Base-by-base conservation (phyloP, 257 asterid genomes). In the Petunia axillaris region DNA sequence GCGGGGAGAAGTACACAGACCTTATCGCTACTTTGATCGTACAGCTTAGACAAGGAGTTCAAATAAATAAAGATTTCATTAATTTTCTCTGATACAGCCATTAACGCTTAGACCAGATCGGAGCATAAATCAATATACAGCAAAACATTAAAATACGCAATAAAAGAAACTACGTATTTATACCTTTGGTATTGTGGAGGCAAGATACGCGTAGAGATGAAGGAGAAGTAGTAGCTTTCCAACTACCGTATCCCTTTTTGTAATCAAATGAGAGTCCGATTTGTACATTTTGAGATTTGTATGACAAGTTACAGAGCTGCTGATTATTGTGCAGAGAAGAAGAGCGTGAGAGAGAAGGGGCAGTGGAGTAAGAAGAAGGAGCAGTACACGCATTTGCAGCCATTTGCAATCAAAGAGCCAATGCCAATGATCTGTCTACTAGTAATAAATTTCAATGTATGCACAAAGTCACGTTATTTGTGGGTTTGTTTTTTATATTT, bases 131-230 rank as follows among this genome's bases (percentile, higher is more conserved):
- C 38, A 25, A 39, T 25, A 39, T 64, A 64, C 81, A 78, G 39
- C 37, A n/a, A 35, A 36, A 39, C 37, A 4, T 8, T 3, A 77
- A 41, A 62, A 62, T 59, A 59, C 40, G 43, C 58, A 77, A 59
- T 8, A 77, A 64, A 50, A 74, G 35, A 59, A 37, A 60, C 25
- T 41, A 77, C 14, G 14, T 41, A 59, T 9, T 4, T 5, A 46
- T 63, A 94, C 97, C 87, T 82, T 85, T 86, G 84, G 85, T 64
- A 71, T 85, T 91, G 50, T 85, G 84, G 37, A 86, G 67, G 84
- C 94, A 81, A 79, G 83, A 84, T 35, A 83, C 89, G 9, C 77
- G 86, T 4, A 89, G 73, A 81, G 46, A 73, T 9, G 87, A 57
- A 68, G 73, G 80, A 6, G 87, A 63, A 77, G 50, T 81, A 77